phyloP scores from a whole-genome alignment of 2,329 filamentous ascomycete genomes.

The Reticulascus tulasneorum region DNA sequence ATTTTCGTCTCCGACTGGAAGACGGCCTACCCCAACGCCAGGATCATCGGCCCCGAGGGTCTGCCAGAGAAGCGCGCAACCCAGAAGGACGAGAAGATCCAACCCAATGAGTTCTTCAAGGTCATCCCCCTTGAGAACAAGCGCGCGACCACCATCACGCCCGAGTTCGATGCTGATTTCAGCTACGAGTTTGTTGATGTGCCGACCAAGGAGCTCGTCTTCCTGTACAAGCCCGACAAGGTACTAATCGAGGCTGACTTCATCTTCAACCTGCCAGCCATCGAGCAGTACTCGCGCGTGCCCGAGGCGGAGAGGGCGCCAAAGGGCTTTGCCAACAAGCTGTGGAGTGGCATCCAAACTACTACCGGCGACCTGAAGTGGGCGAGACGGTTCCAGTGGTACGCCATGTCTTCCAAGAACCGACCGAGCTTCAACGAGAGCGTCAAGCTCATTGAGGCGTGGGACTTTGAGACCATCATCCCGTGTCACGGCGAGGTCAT shows the following conservation, averaged over 20 bases:
- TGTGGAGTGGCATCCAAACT: constrained; percentile 49
- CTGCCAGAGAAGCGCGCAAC: constrained; percentile 76
- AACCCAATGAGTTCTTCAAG: constrained; percentile 48
- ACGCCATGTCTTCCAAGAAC: constrained; percentile 57
- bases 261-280: constrained; percentile 84
- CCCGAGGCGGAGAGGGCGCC: constrained; percentile 37
- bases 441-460: constrained; percentile 63
- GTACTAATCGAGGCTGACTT: constrained; percentile 87
- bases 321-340: constrained; percentile 21
- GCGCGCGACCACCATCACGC: constrained; percentile 51
- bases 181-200: constrained; percentile 78
- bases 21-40: constrained; percentile 70
- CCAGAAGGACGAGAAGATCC: constrained; percentile 48
- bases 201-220: constrained; percentile 81
- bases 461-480: constrained; percentile 83
- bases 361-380: constrained; percentile 63
- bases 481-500: constrained; percentile 93
- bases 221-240: constrained; percentile 73
- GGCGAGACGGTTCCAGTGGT: constrained; percentile 82
- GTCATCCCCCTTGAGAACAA: constrained; percentile 63
- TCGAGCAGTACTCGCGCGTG: constrained; percentile 73
- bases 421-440: constrained; percentile 66
- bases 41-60: constrained; percentile 77
- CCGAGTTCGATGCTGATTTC: constrained; percentile 84
- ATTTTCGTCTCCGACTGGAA: constrained; percentile 88